Conservation (phyloP, 2,329 filamentous ascomycete species). For the Colletotrichum tropicale region DNA sequence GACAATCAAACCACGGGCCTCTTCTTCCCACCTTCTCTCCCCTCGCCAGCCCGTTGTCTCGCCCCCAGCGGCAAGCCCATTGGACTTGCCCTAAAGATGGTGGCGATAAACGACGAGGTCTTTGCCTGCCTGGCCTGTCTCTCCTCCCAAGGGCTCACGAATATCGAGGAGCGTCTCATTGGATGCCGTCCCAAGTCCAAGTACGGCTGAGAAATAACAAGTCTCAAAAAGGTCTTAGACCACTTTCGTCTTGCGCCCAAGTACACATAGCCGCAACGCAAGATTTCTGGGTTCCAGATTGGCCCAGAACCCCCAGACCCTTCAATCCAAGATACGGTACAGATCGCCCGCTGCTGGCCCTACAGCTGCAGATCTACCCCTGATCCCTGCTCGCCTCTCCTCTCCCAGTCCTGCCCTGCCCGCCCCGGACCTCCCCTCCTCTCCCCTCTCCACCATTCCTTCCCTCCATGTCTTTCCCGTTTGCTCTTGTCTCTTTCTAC, state of each 20-base stretch:
- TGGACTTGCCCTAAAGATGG: neutral
- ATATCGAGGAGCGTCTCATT: neutral
- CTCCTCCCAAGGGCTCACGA: neutral
- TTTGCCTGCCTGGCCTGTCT: neutral
- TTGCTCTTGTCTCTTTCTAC: neutral
- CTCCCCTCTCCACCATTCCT: neutral
- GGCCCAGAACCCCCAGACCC: neutral
- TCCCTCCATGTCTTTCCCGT: neutral
- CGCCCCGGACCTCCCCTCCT: neutral
- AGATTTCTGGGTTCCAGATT: neutral
- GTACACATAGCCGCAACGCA: neutral
- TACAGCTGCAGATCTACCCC: neutral
- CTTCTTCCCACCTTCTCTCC: neutral
- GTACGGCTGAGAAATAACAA: neutral
- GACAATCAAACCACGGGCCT: neutral
- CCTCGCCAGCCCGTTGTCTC: neutral
- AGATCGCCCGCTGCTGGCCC: conserved; percentile 8
- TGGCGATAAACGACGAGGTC: neutral
- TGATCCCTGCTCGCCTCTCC: neutral
- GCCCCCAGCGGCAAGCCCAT: neutral
- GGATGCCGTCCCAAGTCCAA: neutral
- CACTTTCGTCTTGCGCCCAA: neutral
- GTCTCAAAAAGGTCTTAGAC: neutral
- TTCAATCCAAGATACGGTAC: neutral
- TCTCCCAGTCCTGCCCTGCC: neutral